Percentiles rank a stretch among this genome's conserved stretches.
Conservation (phyloP, 805 yeast genomes). For the Saccharomycopsis selenospora region DNA sequence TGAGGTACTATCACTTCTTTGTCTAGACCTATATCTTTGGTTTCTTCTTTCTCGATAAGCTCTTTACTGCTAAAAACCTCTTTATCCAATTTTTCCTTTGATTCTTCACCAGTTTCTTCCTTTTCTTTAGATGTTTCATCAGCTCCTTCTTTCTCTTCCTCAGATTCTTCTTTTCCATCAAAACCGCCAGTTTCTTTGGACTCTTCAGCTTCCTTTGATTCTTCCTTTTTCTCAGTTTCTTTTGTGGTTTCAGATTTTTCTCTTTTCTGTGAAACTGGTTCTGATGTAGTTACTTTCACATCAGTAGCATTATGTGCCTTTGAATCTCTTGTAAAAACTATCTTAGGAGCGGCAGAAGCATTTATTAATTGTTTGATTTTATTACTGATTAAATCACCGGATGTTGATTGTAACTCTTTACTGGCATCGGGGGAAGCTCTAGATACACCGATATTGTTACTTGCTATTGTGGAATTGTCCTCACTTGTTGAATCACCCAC, state of each 20-base stretch:
- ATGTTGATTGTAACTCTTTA: too few species aligned
- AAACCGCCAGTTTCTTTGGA: neutral
- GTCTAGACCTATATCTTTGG: neutral
- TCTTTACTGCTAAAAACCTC: neutral
- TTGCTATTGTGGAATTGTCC: too few species aligned
- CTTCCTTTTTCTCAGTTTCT: neutral
- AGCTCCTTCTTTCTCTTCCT: neutral
- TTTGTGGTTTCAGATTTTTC: neutral
- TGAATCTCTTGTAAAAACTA: neutral
- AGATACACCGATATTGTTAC: too few species aligned
- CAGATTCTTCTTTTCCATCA: too few species aligned
- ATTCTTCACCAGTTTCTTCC: neutral
- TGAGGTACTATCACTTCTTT: neutral
- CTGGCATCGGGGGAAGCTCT: too few species aligned
- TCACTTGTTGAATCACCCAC: neutral
- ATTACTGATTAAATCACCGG: neutral
- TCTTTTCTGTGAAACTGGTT: neutral
- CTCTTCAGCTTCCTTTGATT: neutral
- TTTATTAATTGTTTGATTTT: neutral
- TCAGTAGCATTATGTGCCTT: neutral
- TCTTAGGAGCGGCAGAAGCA: neutral
- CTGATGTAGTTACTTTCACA: neutral
- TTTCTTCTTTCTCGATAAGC: neutral
- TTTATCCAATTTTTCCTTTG: neutral
- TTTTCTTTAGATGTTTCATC: slow-evolving; percentile 1